Evolutionary conservation across 257 asterid species (phyloP), one percentile per base, ranked within the genome.

Genomic region (Mentha longifolia): DNA sequence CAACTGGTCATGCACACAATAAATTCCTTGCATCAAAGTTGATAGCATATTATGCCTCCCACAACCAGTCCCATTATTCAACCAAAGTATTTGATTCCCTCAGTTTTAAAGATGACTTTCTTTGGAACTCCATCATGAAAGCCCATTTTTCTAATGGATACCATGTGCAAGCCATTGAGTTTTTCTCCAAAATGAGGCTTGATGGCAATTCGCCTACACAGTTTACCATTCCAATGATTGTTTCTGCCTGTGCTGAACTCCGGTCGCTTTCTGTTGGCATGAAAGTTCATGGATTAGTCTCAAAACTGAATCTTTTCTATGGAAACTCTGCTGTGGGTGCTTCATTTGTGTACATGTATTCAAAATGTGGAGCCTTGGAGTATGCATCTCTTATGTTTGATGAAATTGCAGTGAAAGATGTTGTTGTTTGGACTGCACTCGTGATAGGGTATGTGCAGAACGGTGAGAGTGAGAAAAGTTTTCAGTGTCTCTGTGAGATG

Each of bases 391-490:
- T 30, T 10, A 77, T 82, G 88, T 89, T 92, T 63, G 95, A 81
- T 78, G 97, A 88, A 84, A 88, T 86, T 52, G 41, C 74, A 28
- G 60, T 68, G 50, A 92, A 73, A 71, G 97, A 89, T 77, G 97
- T 88, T 35, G 92, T 85, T 75, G 79, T 87, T 68, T 92, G 98
- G 97, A 89, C 97, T 56, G 91, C 92, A 3, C 89, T 92, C 43
- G 73, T 90, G 20, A 82, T 87, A 71, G 97, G 97, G 65, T 83
- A 55, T 70, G 89, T 89, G 77, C 94, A 88, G 82, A 86, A 86
- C 66, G 92, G 87, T 25, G 82, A 81, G 82, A 81, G 82, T 59
- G 83, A 76, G 76, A 88, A 80, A 73, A 91, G 86, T 28, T 77
- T 88, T 81, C 75, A 76, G 77, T 72, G 81, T 78, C 76, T 92